Evolutionary conservation across 495 filamentous ascomycete species (phyloP).

Genomic region (Eremomyces bilateralis): DNA sequence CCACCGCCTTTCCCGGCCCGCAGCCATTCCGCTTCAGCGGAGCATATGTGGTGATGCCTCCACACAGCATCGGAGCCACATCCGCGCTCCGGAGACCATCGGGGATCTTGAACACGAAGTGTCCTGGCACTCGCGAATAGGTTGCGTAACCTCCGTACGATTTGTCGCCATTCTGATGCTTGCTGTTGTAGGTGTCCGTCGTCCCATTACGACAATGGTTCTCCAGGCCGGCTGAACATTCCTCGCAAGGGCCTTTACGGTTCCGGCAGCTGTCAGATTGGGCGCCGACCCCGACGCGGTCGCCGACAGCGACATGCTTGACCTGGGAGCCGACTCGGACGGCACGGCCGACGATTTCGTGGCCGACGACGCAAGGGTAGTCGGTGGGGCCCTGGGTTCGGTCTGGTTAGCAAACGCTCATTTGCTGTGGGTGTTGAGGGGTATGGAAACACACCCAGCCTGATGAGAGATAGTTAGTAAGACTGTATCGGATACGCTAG

Average conservation of each 20-base stretch:
- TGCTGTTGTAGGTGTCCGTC: slow-evolving; percentile 45
- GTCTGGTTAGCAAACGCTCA: no score
- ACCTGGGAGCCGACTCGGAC: slow-evolving; percentile 45
- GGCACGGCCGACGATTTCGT: slow-evolving; percentile 66
- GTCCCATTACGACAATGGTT: slow-evolving; percentile 43
- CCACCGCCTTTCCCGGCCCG: slow-evolving; percentile 63
- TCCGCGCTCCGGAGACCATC: slow-evolving; percentile 29
- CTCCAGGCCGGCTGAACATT: slow-evolving; percentile 39
- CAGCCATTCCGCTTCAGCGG: slow-evolving; percentile 51
- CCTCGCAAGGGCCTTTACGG: slow-evolving; percentile 36
- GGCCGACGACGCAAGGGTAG: slow-evolving; percentile 53
- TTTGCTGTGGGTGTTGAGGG: no score
- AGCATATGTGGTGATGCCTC: slow-evolving; percentile 58
- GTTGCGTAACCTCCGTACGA: slow-evolving; percentile 51
- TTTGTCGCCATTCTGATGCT: slow-evolving; percentile 29
- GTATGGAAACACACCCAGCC: no score
- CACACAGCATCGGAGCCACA: slow-evolving; percentile 77
- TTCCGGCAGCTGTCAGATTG: slow-evolving; percentile 47
- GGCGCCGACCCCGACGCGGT: slow-evolving; percentile 72
- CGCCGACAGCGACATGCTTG: slow-evolving; percentile 45
- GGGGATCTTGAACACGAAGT: slow-evolving; percentile 67
- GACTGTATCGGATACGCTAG: no score
- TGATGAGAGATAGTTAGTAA: no score
- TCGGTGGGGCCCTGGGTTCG: no score
- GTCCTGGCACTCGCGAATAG: slow-evolving; percentile 45